Conservation (phyloP, 805 yeast species). For the Lipomyces yamadae region DNA sequence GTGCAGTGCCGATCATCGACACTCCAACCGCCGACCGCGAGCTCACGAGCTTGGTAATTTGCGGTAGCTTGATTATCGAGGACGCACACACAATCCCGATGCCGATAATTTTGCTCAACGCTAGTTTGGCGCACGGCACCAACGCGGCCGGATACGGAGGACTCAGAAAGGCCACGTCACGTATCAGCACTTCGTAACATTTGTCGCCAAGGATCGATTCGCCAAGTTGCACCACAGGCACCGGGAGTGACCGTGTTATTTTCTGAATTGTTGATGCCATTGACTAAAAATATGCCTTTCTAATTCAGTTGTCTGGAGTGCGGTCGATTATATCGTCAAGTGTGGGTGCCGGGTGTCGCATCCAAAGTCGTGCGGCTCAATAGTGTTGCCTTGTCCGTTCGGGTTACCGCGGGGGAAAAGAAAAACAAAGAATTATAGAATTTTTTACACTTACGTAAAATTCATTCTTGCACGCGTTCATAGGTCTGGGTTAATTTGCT, state of each 20-base stretch:
- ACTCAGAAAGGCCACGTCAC: conserved; percentile 39
- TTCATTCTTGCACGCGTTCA: too few species aligned
- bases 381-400: too few species aligned
- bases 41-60: conserved; percentile 46
- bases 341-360: too few species aligned
- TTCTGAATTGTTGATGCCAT: conserved; percentile 10
- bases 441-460: too few species aligned
- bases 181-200: conserved; percentile 40
- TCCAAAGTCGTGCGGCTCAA: too few species aligned
- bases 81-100: conserved; percentile 48
- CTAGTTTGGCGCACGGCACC: conserved; percentile 41
- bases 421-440: too few species aligned
- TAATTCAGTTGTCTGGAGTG: too few species aligned
- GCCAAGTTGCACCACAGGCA: conserved; percentile 39
- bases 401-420: too few species aligned
- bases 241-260: conserved; percentile 24
- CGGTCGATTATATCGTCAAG: too few species aligned
- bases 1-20: conserved; percentile 44
- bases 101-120: conserved; percentile 46
- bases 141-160: conserved; percentile 21
- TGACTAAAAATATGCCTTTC: neutral
- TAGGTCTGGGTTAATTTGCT: too few species aligned
- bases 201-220: conserved; percentile 34
- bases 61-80: conserved; percentile 51
- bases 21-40: conserved; percentile 47